Base-by-base conservation (phyloP, 768 basidiomycete genomes). In the Termitomyces sp. region DNA sequence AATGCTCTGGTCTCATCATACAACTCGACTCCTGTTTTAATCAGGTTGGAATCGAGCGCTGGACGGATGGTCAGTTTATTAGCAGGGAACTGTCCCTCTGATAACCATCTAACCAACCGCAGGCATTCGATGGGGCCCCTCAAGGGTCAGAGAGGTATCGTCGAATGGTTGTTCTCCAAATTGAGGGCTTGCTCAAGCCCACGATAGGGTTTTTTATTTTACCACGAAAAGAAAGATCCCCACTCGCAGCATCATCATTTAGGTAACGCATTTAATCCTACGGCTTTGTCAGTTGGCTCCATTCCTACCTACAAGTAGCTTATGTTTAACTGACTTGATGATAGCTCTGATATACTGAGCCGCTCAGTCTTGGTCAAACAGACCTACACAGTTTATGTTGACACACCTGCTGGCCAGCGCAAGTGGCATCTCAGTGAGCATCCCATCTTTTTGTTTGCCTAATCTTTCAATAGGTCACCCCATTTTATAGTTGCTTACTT, bases 341-440 rank as follows among this genome's bases (percentile, higher is more conserved):
- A 50, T 35, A 71, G 68, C 19, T 60, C 68, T 21, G 60, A 66
- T 28, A 61, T 68, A 38, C 61, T 67, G 38, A 66, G 64, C 47
- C 74, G 70, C 26, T 68, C 71, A 14, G 66, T 77, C 44, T 74
- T 91, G 35, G 83, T 88, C 63, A 90, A 90, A 66, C 88, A 91
- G 68, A 90, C 88, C 0, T 91, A 90, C 62, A 89, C 87, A 5
- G 88, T 88, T 15, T 87, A 78, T 59, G 86, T 89, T 53, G 81
- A 88, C 51, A 85, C 83, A 15, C 67, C 79, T 40, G 74, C 75
- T 42, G 88, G 87, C 35, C 81, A 82, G 62, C 78, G 84, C 56
- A 91, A 91, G 66, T 90, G 88, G 88, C 88, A 91, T 64, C 74
- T 91, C 17, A 90, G 88, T 88, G 64, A 50, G 55, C 56, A 83